Evolutionary conservation across 768 basidiomycete species (phyloP), one percentile per base, ranked within the genome.

Genomic region (Macrocybe gigantea): DNA sequence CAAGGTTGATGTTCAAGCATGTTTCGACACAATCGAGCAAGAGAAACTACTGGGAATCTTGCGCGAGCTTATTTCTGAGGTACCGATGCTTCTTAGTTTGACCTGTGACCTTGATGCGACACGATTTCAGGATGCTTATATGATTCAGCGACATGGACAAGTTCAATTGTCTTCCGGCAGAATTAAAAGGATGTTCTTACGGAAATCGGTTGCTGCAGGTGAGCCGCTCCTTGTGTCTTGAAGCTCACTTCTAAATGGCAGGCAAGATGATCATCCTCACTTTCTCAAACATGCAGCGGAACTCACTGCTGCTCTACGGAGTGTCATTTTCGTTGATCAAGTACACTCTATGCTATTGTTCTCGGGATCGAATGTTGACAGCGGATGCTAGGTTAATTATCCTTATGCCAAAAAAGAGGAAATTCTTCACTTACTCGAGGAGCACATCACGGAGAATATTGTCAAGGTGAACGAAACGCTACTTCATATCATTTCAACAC

Each of bases 11-110:
- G 93, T 98, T 12, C 87, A 87, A 51, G 85, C 95, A 6, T 96
- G 93, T 56, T 99, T 97, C 70, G 96, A 99, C 65, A 92, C 88
- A 0, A 98, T 98, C 49, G 83, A 92, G 33, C 96, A 98, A 63
- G 73, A 78, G 6, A 93, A 85, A 57, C 66, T 99, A 38, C 65
- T 98, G 32, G 72, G 79, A 35, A 89, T 99, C 34, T 64, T 98
- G 29, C 73, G 77, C 7, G 67, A 79, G 2, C 59, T 97, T 3
- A 71, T 99, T 41, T 81, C 83, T 0, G 82, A 90, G 69, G 91
- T 86, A 38, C 13, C 2, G 15, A 51, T 33, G 37, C 4, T n/a
- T 43, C 12, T 2, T 22, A 29, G 13, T 29, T 45, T n/a, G 22
- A 15, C 30, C 37, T 14, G 13, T n/a, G 38, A 49, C 49, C 45